These are phyloP conservation scores for Fusarium keratoplasticum DNA, from an alignment of 2,329 filamentous ascomycete species.

Conservation along the genomic window DNA sequence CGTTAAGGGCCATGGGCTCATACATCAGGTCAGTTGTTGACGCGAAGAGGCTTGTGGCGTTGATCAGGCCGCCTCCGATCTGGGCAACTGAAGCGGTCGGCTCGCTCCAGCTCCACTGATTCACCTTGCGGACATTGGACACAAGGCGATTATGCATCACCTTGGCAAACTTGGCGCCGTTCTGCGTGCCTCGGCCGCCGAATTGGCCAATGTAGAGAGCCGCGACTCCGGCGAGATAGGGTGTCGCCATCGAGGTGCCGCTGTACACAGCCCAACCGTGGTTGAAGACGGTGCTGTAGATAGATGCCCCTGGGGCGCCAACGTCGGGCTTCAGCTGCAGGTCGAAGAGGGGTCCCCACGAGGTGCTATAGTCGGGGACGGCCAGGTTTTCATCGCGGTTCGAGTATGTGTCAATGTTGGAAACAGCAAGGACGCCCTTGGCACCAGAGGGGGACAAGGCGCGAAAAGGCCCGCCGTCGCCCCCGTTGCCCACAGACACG, in stretches of 20 bases:
- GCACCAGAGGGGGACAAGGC: not conserved
- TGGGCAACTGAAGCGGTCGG: not conserved
- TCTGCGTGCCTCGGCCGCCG: not conserved
- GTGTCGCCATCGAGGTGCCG: not conserved
- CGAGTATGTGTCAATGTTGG: conserved; percentile 27
- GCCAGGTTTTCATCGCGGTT: conserved; percentile 32
- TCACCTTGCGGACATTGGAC: not conserved
- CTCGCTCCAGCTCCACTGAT: not conserved
- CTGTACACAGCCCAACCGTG: not conserved
- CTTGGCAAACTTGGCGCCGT: not conserved
- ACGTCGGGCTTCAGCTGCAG: conserved; percentile 14
- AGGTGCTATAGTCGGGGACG: not conserved
- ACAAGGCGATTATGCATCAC: not conserved
- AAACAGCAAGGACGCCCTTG: not conserved
- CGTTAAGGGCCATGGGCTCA: conserved; percentile 57
- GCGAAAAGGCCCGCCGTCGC: conserved; percentile 1
- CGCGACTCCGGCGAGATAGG: not conserved
- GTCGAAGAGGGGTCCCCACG: not conserved
- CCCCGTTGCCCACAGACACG: not conserved
- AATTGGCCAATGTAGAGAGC: not conserved
- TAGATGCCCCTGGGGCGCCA: not conserved
- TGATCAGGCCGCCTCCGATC: not conserved
- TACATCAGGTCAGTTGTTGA: conserved; percentile 52
- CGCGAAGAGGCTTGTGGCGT: conserved; percentile 51
- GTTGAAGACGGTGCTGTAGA: not conserved